Conservation (phyloP, 495 filamentous ascomycete species). For the Ascodesmis nigricans region DNA sequence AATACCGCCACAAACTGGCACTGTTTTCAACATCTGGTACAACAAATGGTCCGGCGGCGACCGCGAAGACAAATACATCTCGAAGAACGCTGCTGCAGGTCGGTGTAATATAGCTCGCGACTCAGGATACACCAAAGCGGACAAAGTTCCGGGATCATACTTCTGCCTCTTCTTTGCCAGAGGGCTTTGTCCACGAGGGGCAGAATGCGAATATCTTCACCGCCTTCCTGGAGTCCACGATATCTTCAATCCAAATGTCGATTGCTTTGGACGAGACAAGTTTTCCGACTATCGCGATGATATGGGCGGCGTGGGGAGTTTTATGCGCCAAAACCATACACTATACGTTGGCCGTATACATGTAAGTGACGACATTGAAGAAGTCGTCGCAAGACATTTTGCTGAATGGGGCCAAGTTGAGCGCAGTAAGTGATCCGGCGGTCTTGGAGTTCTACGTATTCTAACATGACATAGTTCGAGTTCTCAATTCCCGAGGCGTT, state of each 20-base stretch:
- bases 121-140: constrained; percentile 71
- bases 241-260: constrained; percentile 69
- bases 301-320: constrained; percentile 86
- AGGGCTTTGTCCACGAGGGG: constrained; percentile 62
- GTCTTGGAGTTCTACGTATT: constrained; percentile 8
- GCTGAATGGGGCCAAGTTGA: constrained; percentile 87
- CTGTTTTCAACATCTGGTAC: constrained; percentile 87
- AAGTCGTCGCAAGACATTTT: constrained; percentile 84
- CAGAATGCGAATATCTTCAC: constrained; percentile 89
- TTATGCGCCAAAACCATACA: constrained; percentile 77
- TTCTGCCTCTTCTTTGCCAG: constrained; percentile 86
- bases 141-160: constrained; percentile 55
- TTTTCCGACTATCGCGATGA: constrained; percentile 75
- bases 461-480: constrained; percentile 30
- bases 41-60: constrained; percentile 93
- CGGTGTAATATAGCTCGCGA: constrained; percentile 69
- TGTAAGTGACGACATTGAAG: constrained; percentile 93
- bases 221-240: constrained; percentile 64
- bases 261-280: constrained; percentile 84
- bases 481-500: constrained; percentile 78
- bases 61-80: constrained; percentile 71
- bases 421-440: constrained; percentile 28
- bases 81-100: constrained; percentile 46
- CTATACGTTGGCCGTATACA: constrained; percentile 85
- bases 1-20: constrained; percentile 72